Evolutionary conservation across 2,329 filamentous ascomycete species (phyloP), one percentile per base, ranked within the genome.

Genomic region (Phoma sp.): DNA sequence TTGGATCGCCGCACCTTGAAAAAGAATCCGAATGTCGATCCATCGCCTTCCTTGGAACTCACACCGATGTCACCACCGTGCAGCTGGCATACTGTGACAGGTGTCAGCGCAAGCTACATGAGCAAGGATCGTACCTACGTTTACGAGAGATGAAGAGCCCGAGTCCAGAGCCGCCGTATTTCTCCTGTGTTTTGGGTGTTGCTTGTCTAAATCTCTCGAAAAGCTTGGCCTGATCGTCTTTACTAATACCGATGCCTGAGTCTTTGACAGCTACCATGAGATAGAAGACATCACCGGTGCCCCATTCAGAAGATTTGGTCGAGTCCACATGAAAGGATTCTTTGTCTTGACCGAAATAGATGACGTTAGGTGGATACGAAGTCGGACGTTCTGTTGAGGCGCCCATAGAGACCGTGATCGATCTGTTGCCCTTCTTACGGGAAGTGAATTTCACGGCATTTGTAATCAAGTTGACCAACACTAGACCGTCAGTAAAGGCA

Each of bases 371-470:
- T 4, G 78, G 77, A 54, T 78, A 79, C 3, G 74, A 77, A 5
- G 62, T 65, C 7, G 77, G 78, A 3, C 74, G 69, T 24, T 75
- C 58, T 4, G 51, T 17, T 0, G 71, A 71, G 17, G 77, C 78
- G 4, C 77, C 77, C 40, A 81, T 67, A 6, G 69, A 76, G 4
- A 81, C 73, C 0, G 67, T 75, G 33, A 81, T 78, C 13, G 73
- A 72, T 1, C 75, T 68, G 3, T 69, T 69, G 0, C 74, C 68
- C 4, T 74, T 65, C 51, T 77, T 76, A 49, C 69, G 74, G 2
- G 70, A 58, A 0, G 78, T 81, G 55, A 81, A 81, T 38, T 81
- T 81, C 51, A 81, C 77, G 0, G 77, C 75, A 45, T 80, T 80
- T 2, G 79, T 80, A 12, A 81, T 72, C 1, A 81, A 59, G 19